These are phyloP conservation scores for Epichloe uncinata DNA, from an alignment of 2,329 filamentous ascomycete species.

Conservation along the genomic window DNA sequence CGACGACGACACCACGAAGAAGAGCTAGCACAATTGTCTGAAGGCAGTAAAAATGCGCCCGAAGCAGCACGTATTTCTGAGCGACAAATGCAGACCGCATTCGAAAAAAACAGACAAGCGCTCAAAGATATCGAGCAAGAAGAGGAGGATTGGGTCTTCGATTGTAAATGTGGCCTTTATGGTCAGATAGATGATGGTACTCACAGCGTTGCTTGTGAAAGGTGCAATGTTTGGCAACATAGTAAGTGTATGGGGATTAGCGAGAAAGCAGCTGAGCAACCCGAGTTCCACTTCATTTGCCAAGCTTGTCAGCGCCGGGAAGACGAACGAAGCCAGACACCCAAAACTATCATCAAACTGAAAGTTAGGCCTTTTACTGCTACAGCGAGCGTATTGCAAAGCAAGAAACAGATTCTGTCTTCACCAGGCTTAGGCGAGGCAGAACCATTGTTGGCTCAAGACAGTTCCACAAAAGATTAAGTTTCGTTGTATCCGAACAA, in stretches of 20 bases:
- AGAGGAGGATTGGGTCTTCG: conserved; percentile 85
- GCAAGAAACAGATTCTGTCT: neutral
- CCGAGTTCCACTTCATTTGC: conserved; percentile 83
- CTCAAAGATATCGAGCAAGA: conserved; percentile 58
- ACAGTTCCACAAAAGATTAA: neutral
- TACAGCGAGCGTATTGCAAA: conserved; percentile 4
- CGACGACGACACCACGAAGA: conserved; percentile 76
- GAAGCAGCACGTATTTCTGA: conserved; percentile 56
- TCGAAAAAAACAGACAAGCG: conserved; percentile 66
- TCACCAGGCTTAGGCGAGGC: neutral
- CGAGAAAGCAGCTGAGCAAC: conserved; percentile 64
- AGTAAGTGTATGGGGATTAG: conserved; percentile 79
- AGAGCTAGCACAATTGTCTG: conserved; percentile 66
- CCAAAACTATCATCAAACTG: conserved; percentile 37
- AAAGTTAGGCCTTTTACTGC: conserved; percentile 24
- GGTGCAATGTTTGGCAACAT: conserved; percentile 93
- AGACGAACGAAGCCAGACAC: conserved; percentile 49
- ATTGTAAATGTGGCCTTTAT: conserved; percentile 82
- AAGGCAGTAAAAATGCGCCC: conserved; percentile 52
- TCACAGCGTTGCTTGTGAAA: conserved; percentile 87
- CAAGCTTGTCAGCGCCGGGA: conserved; percentile 58
- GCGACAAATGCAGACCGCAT: conserved; percentile 66
- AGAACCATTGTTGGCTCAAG: neutral
- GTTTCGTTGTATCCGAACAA: neutral
- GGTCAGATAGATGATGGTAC: conserved; percentile 90